These are phyloP conservation scores for Melampsora larici-populina DNA, from an alignment of 1,284 basidiomycete species.

Conservation along the genomic window DNA sequence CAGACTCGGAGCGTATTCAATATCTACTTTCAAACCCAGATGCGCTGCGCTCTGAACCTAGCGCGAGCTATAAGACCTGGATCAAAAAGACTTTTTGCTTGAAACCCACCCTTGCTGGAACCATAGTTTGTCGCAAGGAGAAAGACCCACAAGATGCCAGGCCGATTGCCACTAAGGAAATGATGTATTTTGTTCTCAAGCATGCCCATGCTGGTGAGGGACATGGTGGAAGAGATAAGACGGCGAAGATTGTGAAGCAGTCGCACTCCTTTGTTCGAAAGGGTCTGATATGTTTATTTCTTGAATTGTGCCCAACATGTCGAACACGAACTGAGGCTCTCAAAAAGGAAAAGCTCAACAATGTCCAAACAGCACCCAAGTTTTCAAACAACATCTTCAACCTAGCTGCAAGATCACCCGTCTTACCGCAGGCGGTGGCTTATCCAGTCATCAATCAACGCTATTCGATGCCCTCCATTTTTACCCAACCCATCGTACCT, in stretches of 20 bases:
- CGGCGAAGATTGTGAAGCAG: constrained; percentile 23
- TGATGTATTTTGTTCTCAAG: constrained; percentile 35
- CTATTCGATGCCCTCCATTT: not conserved
- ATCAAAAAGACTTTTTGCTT: constrained; percentile 31
- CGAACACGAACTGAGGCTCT: constrained; percentile 24
- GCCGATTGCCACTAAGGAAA: constrained; percentile 21
- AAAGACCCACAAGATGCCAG: constrained; percentile 15
- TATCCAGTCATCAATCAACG: not conserved
- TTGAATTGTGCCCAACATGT: constrained; percentile 30
- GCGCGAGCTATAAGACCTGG: constrained; percentile 16
- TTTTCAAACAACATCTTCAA: not conserved
- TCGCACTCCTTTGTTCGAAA: constrained; percentile 29
- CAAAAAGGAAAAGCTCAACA: constrained; percentile 18
- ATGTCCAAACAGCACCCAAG: not conserved
- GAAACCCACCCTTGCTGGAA: constrained; percentile 7
- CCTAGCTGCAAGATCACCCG: not conserved
- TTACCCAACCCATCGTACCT: not conserved
- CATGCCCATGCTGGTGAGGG: constrained; percentile 33
- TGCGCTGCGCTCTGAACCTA: constrained; percentile 20
- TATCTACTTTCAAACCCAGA: constrained; percentile 17
- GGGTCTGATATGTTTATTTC: constrained; percentile 36
- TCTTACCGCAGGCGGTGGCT: not conserved
- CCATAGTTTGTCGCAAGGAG: constrained; percentile 22
- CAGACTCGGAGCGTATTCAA: constrained; percentile 25
- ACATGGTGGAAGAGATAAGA: constrained; percentile 36